Evolutionary conservation across 2,329 filamentous ascomycete genomes (phyloP).

Genomic region (Ceratocystis colombiana): DNA sequence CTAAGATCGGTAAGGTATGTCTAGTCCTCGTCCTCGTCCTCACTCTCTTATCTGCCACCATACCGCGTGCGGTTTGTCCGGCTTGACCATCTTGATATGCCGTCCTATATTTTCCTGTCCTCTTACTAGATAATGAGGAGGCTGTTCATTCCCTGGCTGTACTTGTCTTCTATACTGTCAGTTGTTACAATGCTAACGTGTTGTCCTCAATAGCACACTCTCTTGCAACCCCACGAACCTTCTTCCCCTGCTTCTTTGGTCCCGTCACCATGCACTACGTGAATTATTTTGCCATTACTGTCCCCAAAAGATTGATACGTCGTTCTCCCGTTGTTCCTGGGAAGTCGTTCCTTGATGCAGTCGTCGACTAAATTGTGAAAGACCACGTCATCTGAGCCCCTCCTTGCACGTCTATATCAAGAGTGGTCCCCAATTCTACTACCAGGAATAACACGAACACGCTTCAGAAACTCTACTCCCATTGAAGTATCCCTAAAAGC

Average conservation of each 20-base stretch:
- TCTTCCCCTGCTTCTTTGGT: background rate
- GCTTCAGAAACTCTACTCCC: background rate
- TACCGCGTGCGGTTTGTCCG: background rate
- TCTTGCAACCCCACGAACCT: background rate
- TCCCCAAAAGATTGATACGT: background rate
- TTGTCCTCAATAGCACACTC: background rate
- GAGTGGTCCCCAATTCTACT: background rate
- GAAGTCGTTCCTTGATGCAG: background rate
- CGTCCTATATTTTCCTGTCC: background rate
- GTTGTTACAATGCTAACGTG: background rate
- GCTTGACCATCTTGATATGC: background rate
- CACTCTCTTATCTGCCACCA: background rate
- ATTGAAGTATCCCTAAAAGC: background rate
- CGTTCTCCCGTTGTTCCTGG: background rate
- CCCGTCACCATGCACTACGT: background rate
- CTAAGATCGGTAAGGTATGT: constrained; percentile 24
- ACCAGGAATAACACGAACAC: background rate
- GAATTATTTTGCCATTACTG: background rate
- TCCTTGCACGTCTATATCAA: background rate
- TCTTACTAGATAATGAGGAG: no score
- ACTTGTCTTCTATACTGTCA: no score
- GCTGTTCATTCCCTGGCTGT: background rate
- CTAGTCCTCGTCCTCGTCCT: background rate
- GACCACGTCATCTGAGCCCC: constrained; percentile 23
- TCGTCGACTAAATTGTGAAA: background rate